These are phyloP conservation scores for Metahyphopichia silvanorum DNA, from an alignment of 805 yeast genomes.

Conservation along the genomic window DNA sequence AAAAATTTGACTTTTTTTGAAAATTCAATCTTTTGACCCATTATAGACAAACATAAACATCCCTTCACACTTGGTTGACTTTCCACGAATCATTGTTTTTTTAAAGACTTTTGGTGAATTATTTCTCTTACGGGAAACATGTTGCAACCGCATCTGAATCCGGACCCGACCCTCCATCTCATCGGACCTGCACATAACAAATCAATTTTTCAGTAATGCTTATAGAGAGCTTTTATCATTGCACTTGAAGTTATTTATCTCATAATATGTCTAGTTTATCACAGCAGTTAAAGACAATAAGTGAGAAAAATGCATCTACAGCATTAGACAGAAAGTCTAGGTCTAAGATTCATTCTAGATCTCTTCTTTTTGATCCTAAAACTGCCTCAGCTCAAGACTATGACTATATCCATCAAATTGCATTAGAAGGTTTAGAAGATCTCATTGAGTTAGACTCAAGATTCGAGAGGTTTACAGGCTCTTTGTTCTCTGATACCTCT, in stretches of 20 bases:
- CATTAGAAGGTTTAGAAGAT: conserved; percentile 74
- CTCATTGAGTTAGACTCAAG: conserved; percentile 70
- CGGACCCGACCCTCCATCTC: neutral
- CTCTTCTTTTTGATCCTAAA: conserved; percentile 80
- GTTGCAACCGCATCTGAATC: too few relatives aligned
- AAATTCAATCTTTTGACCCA: too few relatives aligned
- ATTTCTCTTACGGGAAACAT: too few relatives aligned
- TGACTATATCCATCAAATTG: conserved; percentile 70
- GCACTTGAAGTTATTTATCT: neutral
- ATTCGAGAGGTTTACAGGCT: conserved; percentile 62
- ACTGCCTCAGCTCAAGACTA: conserved; percentile 94
- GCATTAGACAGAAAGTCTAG: conserved; percentile 84
- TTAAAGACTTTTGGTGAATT: too few relatives aligned
- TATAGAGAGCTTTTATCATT: neutral
- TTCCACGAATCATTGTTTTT: too few relatives aligned
- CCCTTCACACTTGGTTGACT: too few relatives aligned
- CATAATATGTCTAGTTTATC: conserved; percentile 58
- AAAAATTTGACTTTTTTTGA: too few relatives aligned
- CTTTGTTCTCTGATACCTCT: conserved; percentile 83
- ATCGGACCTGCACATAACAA: neutral
- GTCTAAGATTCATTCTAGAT: conserved; percentile 83
- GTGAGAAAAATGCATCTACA: conserved; percentile 61
- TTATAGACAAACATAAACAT: too few relatives aligned
- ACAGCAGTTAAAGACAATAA: conserved; percentile 73
- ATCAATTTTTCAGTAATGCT: neutral